Base-by-base conservation (phyloP, 2,329 filamentous ascomycete species). In the Arthroderma uncinatum region DNA sequence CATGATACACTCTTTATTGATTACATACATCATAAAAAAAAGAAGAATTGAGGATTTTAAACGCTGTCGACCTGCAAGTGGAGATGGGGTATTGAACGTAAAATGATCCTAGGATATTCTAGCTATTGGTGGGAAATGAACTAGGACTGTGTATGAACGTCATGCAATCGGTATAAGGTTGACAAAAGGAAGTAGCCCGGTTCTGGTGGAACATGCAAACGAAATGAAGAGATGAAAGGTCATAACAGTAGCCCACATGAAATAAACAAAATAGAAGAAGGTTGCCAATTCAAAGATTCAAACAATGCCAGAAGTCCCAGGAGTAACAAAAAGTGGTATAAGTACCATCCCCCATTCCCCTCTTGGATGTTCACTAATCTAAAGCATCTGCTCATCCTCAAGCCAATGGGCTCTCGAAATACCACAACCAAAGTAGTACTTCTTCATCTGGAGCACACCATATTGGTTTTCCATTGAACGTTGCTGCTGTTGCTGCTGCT, bases 401-500 rank as follows among this genome's bases (percentile, higher is more conserved):
- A 59, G 54, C 58, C 59, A 59, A 54, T 63, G 61, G 16, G 57
- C 56, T 33, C 57, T 44, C 14, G 44, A 50, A 47, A 65, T 52
- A 12, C 62, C 64, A 47, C 61, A 64, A 6, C 60, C 61, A 21
- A 63, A 58, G 57, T 63, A 64, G 36, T 64, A 62, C 34, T 62
- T 65, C 63, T 67, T 68, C 57, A 69, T 65, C 57, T 74, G 66
- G 47, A 70, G 68, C 40, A 64, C 62, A 7, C 70, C 70, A 56
- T 73, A 73, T 57, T 73, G 68, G 57, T 71, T 67, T 59, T 73
- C 71, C 59, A 71, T 68, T 9, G 64, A 52, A 14, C 59, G 60
- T 12, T 48, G 39, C n/a, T n/a, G n/a, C n/a, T n/a, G n/a, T 42
- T 42, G 44, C 14, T 48, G 44, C 21, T 48, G 10, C n/a, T 61